phyloP scores from a whole-genome alignment of 2,329 filamentous ascomycete genomes.

The Aspergillus quadricinctus region DNA sequence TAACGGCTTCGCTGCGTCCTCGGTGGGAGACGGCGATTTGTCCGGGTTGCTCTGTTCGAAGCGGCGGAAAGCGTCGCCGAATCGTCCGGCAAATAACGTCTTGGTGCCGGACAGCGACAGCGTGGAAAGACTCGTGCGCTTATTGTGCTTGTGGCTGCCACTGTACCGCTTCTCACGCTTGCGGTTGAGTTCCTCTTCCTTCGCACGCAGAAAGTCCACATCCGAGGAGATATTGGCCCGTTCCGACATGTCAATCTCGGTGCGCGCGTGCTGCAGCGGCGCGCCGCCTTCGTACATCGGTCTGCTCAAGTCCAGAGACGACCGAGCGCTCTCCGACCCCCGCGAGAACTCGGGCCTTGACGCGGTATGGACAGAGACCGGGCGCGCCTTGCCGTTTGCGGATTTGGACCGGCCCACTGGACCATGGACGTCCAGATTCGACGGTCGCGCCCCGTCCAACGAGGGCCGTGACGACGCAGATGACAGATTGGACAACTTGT shows the following conservation, averaged over 20 bases:
- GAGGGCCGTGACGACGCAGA: slow-evolving; percentile 62
- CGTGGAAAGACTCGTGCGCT: slow-evolving; percentile 67
- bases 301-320: slow-evolving; percentile 32
- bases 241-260: slow-evolving; percentile 32
- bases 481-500: slow-evolving; percentile 51
- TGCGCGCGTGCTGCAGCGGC: slow-evolving; percentile 30
- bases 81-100: slow-evolving; percentile 78
- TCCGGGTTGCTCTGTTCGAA: slow-evolving; percentile 63
- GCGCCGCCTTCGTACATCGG: slow-evolving; percentile 34
- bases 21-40: slow-evolving; percentile 37
- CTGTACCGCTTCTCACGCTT: slow-evolving; percentile 54
- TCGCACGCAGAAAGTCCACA: slow-evolving; percentile 73
- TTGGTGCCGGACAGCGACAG: slow-evolving; percentile 70
- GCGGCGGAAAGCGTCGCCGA: slow-evolving; percentile 88
- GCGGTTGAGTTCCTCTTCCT: slow-evolving; percentile 61
- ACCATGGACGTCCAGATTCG: slow-evolving; percentile 57
- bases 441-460: slow-evolving; percentile 65
- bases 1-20: slow-evolving; percentile 44
- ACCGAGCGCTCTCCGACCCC: slow-evolving; percentile 62
- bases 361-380: slow-evolving; percentile 77
- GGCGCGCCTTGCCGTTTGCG: slow-evolving; percentile 64
- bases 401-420: slow-evolving; percentile 57
- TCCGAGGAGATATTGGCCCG: slow-evolving; percentile 67
- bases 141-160: slow-evolving; percentile 59
- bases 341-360: slow-evolving; percentile 78